These are phyloP conservation scores for Lentinula lateritia DNA, from an alignment of 768 basidiomycete genomes.

Conservation along the genomic window DNA sequence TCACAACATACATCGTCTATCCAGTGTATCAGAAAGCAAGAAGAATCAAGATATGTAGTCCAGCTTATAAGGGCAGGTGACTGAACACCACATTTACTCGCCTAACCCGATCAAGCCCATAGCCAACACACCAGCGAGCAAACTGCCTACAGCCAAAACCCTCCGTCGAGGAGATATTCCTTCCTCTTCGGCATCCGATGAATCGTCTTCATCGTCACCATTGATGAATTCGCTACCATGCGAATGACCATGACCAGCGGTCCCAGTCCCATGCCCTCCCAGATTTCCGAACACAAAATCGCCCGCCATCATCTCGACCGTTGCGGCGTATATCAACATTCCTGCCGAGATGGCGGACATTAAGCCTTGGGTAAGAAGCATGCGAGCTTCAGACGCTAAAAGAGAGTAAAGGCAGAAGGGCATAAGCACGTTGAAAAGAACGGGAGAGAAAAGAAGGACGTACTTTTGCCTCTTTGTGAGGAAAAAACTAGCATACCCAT, in stretches of 20 bases:
- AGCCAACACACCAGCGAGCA: conserved; percentile 53
- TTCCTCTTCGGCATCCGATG: conserved; percentile 10
- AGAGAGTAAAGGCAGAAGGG: background rate
- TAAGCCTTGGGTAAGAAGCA: conserved; percentile 59
- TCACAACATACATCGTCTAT: too few species aligned
- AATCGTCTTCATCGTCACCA: conserved; percentile 10
- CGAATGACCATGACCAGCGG: conserved; percentile 13
- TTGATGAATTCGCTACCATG: conserved; percentile 10
- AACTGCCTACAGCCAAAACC: conserved; percentile 51
- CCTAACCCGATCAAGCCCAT: conserved; percentile 60
- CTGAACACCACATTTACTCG: conserved; percentile 18
- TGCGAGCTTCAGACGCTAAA: conserved; percentile 26
- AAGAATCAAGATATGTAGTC: background rate
- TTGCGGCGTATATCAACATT: conserved; percentile 78
- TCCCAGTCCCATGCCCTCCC: conserved; percentile 34
- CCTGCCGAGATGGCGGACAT: conserved; percentile 82
- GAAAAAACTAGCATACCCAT: conserved; percentile 49
- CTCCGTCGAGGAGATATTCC: conserved; percentile 29
- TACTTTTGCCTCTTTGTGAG: conserved; percentile 22
- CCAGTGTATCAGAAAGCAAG: too few species aligned
- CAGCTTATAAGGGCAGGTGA: background rate
- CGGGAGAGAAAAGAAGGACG: conserved; percentile 5
- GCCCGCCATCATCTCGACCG: conserved; percentile 83
- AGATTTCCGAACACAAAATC: conserved; percentile 78
- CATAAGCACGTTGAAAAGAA: background rate